Percentiles rank a stretch among this genome's conserved stretches.
Evolutionary conservation across 306 rosid species (phyloP).

Genomic region (Canavalia gladiata): DNA sequence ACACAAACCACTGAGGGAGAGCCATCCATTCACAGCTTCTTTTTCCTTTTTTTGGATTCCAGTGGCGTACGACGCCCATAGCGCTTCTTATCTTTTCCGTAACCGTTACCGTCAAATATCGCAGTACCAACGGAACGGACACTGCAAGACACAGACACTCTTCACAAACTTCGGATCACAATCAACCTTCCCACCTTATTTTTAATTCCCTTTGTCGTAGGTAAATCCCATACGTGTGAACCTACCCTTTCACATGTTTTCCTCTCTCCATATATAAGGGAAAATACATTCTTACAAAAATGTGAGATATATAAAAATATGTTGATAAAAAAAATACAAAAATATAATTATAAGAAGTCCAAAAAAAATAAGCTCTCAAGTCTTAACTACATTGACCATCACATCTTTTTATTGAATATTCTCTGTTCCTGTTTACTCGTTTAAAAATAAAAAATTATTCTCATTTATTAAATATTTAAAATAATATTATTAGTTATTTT

Average conservation of each 20-base stretch:
- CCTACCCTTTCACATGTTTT: background rate
- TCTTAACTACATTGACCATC: too few species aligned
- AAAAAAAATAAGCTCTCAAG: too few species aligned
- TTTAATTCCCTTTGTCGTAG: constrained; percentile 3
- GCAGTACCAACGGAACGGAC: background rate
- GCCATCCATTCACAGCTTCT: background rate
- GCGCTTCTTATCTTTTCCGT: background rate
- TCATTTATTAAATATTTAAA: too few species aligned
- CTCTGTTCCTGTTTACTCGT: too few species aligned
- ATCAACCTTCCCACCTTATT: background rate
- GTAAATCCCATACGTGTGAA: background rate
- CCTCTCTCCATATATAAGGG: background rate
- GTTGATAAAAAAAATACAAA: too few species aligned
- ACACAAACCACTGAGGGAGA: background rate
- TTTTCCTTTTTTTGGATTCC: background rate
- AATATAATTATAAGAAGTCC: too few species aligned
- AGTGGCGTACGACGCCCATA: background rate
- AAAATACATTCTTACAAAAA: too few species aligned
- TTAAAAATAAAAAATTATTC: too few species aligned
- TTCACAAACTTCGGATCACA: background rate
- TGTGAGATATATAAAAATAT: too few species aligned
- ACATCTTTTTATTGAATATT: too few species aligned
- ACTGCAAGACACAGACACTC: background rate
- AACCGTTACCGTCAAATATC: background rate
- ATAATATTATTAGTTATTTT: too few species aligned